Percentiles rank a stretch among this genome's conserved stretches.
Evolutionary conservation across 768 basidiomycete species (phyloP).

Genomic region (Lentinus brumalis): DNA sequence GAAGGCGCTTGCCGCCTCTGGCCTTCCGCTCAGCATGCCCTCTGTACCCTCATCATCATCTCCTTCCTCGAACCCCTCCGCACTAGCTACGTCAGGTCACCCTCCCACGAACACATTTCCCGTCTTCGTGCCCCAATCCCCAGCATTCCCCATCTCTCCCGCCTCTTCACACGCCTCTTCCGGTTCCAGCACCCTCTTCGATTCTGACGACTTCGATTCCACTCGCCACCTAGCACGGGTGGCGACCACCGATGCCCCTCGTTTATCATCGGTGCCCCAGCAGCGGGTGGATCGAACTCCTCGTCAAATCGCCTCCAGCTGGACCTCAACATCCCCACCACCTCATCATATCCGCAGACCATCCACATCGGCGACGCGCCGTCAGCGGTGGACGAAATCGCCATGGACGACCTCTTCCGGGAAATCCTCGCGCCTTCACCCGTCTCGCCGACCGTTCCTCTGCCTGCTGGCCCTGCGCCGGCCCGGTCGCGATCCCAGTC

Average conservation of each 20-base stretch:
- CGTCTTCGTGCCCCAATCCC: constrained; percentile 33
- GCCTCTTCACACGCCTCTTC: constrained; percentile 39
- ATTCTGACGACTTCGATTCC: constrained; percentile 51
- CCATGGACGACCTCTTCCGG: constrained; percentile 69
- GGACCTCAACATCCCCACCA: constrained; percentile 41
- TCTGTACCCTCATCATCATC: constrained; percentile 30
- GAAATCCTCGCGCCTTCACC: constrained; percentile 65
- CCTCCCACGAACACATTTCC: constrained; percentile 34
- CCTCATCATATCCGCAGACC: constrained; percentile 21
- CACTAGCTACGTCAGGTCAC: constrained; percentile 27
- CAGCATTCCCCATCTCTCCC: constrained; percentile 39
- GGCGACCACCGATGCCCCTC: constrained; percentile 69
- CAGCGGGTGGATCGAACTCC: constrained; percentile 78
- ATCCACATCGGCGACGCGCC: constrained; percentile 26
- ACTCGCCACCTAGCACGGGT: constrained; percentile 99
- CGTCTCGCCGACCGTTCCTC: constrained; percentile 34
- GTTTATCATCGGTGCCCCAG: constrained; percentile 74
- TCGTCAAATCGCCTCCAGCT: constrained; percentile 28
- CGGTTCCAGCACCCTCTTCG: constrained; percentile 29
- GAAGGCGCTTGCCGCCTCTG: constrained; percentile 71
- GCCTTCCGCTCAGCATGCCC: constrained; percentile 53
- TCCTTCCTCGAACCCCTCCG: constrained; percentile 23
- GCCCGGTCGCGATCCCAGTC: constrained; percentile 20
- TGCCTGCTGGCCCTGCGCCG: constrained; percentile 30
- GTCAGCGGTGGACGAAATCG: constrained; percentile 51